A percentile compares a stretch with the other conserved stretches of the same genome.
phyloP scores from a whole-genome alignment of 257 asterid species.

The Solanum etuberosum region DNA sequence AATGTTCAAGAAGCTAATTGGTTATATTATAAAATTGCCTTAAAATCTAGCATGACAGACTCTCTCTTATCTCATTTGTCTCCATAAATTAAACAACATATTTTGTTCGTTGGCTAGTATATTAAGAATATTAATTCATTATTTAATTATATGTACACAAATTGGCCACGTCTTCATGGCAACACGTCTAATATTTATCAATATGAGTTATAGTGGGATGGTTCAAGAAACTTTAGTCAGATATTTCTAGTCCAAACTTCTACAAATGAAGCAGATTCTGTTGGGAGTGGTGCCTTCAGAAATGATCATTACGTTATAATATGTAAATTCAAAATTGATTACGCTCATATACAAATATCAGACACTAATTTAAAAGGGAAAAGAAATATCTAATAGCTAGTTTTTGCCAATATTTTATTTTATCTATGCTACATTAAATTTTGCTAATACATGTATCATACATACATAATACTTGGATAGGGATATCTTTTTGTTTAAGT shows the following conservation, averaged over 20 bases:
- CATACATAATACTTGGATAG: neutral
- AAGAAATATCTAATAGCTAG: neutral
- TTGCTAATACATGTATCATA: neutral
- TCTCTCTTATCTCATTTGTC: neutral
- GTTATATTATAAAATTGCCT: neutral
- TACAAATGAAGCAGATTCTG: too few relatives aligned
- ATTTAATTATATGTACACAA: neutral
- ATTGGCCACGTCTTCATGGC: neutral
- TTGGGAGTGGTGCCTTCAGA: neutral
- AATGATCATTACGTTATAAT: neutral
- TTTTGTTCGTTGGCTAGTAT: neutral
- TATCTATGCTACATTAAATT: neutral
- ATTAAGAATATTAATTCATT: neutral
- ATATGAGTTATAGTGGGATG: neutral
- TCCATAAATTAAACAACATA: neutral
- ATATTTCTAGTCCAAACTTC: too few relatives aligned
- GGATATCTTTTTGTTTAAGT: neutral
- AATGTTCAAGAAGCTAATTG: neutral
- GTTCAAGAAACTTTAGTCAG: accelerated
- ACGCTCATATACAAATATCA: neutral
- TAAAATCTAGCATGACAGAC: neutral
- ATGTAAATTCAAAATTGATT: neutral
- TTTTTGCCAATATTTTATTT: neutral
- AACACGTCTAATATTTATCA: neutral
- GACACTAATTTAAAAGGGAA: neutral